Evolutionary conservation across 768 basidiomycete species (phyloP).

Genomic region (Psilocybe cyanescens): DNA sequence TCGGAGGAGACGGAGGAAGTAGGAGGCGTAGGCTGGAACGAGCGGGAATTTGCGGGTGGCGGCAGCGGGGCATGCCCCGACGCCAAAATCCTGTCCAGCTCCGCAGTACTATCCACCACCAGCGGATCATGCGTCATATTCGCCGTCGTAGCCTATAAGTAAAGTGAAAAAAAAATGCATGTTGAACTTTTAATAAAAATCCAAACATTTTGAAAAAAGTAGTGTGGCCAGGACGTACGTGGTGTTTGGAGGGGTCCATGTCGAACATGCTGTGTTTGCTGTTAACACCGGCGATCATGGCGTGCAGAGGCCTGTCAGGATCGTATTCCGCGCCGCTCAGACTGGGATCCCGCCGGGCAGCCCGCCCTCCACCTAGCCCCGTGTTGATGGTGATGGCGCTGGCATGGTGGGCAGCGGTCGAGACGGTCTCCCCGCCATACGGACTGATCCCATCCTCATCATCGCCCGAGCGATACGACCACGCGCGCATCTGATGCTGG

Average conservation of each 20-base stretch:
- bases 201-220: not conserved
- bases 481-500: constrained; percentile 50
- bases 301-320: constrained; percentile 77
- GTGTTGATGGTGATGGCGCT: constrained; percentile 86
- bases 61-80: constrained; percentile 49
- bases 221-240: constrained; percentile 38
- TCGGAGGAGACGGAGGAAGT: constrained; percentile 57
- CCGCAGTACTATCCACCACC: constrained; percentile 63
- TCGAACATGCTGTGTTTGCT: constrained; percentile 62
- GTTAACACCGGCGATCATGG: constrained; percentile 68
- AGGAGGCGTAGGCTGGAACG: constrained; percentile 50
- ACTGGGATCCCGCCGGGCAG: constrained; percentile 53
- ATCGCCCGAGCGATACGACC: constrained; percentile 59
- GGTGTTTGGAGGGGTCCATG: constrained; percentile 50
- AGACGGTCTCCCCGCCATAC: constrained; percentile 71
- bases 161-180: too few species aligned
- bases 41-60: constrained; percentile 31
- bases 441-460: constrained; percentile 73
- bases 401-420: constrained; percentile 89
- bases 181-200: too few species aligned
- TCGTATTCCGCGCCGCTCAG: constrained; percentile 85
- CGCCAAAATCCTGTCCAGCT: constrained; percentile 63
- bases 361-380: constrained; percentile 68
- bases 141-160: constrained; percentile 21
- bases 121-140: constrained; percentile 54